Percentiles rank a stretch among this genome's conserved stretches.
These are phyloP conservation scores for Alternaria ethzedia DNA, from an alignment of 2,329 filamentous ascomycete species.

Conservation along the genomic window DNA sequence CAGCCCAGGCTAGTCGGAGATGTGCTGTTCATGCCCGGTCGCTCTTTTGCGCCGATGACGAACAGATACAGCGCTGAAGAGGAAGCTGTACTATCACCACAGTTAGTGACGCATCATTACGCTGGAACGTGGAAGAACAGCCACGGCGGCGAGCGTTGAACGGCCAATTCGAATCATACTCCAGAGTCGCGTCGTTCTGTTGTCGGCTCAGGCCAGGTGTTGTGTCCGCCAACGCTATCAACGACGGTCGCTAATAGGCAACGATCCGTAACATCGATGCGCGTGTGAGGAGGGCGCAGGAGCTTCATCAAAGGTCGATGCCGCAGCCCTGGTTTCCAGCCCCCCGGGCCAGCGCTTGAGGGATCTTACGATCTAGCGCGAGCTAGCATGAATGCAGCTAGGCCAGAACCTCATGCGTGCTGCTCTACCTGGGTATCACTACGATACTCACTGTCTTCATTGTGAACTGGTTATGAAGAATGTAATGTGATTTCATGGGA, in stretches of 20 bases:
- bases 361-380: background rate
- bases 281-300: background rate
- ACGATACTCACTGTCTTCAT: background rate
- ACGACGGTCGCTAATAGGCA: background rate
- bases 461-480: background rate
- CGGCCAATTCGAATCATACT: background rate
- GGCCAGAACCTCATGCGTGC: background rate
- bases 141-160: slow-evolving; percentile 18
- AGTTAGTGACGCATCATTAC: slow-evolving; percentile 25
- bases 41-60: slow-evolving; percentile 16
- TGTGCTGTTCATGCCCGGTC: slow-evolving; percentile 28
- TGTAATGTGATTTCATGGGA: background rate
- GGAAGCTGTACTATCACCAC: slow-evolving; percentile 4
- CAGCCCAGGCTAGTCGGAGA: slow-evolving; percentile 39
- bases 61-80: slow-evolving; percentile 20
- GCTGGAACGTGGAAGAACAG: slow-evolving; percentile 30
- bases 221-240: background rate
- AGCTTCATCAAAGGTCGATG: background rate
- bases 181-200: too few relatives aligned
- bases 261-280: background rate
- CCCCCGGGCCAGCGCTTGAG: background rate
- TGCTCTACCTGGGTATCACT: background rate
- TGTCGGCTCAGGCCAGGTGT: background rate
- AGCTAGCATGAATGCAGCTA: background rate
- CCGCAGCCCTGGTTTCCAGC: background rate